These are phyloP conservation scores for Tulasnella sp. DNA, from an alignment of 768 basidiomycete species.

Conservation along the genomic window DNA sequence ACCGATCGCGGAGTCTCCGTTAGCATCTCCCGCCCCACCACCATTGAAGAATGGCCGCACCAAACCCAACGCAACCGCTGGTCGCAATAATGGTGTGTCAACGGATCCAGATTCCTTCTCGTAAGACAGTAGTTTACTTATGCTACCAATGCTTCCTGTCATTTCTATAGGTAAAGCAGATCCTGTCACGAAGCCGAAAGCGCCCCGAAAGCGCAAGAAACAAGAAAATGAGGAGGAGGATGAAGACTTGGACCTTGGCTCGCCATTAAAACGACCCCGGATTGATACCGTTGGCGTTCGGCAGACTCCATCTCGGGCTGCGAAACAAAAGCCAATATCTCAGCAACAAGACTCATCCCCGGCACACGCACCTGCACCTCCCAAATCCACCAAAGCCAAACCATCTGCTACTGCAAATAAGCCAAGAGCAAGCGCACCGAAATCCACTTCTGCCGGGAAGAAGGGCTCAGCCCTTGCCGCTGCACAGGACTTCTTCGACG, in stretches of 20 bases:
- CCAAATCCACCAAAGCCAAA: background rate
- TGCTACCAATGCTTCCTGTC: background rate
- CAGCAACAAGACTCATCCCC: background rate
- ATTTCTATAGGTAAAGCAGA: background rate
- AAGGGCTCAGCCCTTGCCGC: background rate
- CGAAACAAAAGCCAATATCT: background rate
- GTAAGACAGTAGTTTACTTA: too few species aligned
- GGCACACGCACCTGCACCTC: background rate
- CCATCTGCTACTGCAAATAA: background rate
- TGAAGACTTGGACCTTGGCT: background rate
- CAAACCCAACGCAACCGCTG: background rate
- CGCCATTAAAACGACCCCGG: background rate
- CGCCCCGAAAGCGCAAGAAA: background rate
- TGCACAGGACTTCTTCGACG: background rate
- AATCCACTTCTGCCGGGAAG: background rate
- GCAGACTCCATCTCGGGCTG: background rate
- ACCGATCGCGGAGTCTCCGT: constrained; percentile 6
- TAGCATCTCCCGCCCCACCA: too few species aligned
- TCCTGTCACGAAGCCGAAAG: background rate
- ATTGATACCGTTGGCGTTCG: background rate
- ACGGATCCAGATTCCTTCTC: background rate
- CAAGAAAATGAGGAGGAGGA: background rate
- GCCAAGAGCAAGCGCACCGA: background rate
- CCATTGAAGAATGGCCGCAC: background rate
- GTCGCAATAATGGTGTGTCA: background rate